Base-by-base conservation (phyloP, 805 yeast genomes). In the Teunomyces lycoperdinae region DNA sequence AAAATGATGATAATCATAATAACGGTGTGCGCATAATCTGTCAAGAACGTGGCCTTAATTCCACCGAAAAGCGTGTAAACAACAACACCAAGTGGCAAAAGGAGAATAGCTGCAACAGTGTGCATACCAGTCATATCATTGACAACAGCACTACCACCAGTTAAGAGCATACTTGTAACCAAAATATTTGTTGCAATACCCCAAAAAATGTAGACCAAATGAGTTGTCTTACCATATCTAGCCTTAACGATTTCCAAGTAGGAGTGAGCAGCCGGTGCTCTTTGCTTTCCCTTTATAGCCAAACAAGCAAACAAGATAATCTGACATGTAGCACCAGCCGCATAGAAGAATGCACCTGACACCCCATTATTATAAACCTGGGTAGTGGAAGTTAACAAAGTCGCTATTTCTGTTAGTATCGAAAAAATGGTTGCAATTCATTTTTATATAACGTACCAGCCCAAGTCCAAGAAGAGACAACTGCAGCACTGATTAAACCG, bases 221-320 rank as follows among this genome's bases (percentile, higher is more conserved):
- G 97, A 5, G 91, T 85, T 14, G 68, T 57, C n/a, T 76, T 70
- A 14, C 97, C 97, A 61, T 88, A 91, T 52, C 98, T 76, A 0
- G 82, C 85, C 56, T 79, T 82, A 54, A 91, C 79, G 47, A 90
- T 86, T 68, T 91, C 98, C 56, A 89, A 74, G 66, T 87, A 91
- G 1, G 97, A 89, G 69, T 91, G 97, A 2, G 95, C 95, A 43
- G 83, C 85, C 3, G 97, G 97, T 10, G 97, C 96, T 54, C 84
- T 81, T 62, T 85, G 85, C 66, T 91, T 91, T 31, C 90, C 87
- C 63, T 87, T 90, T 53, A 91, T 89, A 9, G 96, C 97, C 49
- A 89, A 67, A 40, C 89, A 84, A 1, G 96, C 89, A 66, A 91
- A 91, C 45, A 89, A 73, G 17, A 89, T 84, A 56, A 91, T 87